A percentile compares a stretch with the other conserved stretches of the same genome.
Conservation (phyloP, 2,329 filamentous ascomycete species). For the Alternaria infectoria region DNA sequence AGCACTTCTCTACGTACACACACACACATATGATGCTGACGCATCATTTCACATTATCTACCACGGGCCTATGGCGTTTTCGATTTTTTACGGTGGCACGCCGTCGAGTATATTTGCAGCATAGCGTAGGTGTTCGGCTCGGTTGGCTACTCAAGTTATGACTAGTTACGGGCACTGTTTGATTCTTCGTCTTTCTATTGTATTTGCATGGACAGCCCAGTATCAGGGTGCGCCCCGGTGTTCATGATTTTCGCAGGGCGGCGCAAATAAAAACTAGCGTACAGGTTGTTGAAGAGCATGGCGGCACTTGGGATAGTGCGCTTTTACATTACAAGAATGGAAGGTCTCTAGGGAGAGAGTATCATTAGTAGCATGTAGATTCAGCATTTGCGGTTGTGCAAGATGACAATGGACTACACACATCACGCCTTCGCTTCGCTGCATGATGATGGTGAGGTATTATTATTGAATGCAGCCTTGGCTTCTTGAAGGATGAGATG, state of each 20-base stretch:
- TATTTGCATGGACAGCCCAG: slow-evolving; percentile 28
- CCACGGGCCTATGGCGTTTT: slow-evolving; percentile 28
- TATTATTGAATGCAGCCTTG: background rate
- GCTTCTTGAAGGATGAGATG: background rate
- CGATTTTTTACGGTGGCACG: slow-evolving; percentile 24
- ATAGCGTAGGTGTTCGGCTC: slow-evolving; percentile 46
- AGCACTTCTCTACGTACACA: background rate
- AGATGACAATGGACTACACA: slow-evolving; percentile 7
- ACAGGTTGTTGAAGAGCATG: slow-evolving; percentile 22
- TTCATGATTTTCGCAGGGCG: slow-evolving; percentile 22
- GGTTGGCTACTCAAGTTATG: slow-evolving; percentile 28
- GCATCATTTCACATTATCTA: slow-evolving; percentile 12
- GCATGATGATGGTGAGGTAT: background rate
- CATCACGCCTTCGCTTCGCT: background rate
- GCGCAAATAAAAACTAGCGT: slow-evolving; percentile 25
- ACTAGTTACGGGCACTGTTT: slow-evolving; percentile 23
- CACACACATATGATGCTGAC: slow-evolving; percentile 1
- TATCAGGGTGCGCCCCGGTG: slow-evolving; percentile 17
- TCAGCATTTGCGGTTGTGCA: slow-evolving; percentile 7
- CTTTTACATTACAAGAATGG: slow-evolving; percentile 7
- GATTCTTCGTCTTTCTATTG: slow-evolving; percentile 13
- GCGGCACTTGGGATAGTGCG: slow-evolving; percentile 22
- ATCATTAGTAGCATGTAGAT: slow-evolving; percentile 12
- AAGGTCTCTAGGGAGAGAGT: slow-evolving; percentile 10
- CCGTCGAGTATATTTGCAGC: slow-evolving; percentile 33